These are phyloP conservation scores for Starmerella asiatica DNA, from an alignment of 805 yeast genomes.

Conservation along the genomic window DNA sequence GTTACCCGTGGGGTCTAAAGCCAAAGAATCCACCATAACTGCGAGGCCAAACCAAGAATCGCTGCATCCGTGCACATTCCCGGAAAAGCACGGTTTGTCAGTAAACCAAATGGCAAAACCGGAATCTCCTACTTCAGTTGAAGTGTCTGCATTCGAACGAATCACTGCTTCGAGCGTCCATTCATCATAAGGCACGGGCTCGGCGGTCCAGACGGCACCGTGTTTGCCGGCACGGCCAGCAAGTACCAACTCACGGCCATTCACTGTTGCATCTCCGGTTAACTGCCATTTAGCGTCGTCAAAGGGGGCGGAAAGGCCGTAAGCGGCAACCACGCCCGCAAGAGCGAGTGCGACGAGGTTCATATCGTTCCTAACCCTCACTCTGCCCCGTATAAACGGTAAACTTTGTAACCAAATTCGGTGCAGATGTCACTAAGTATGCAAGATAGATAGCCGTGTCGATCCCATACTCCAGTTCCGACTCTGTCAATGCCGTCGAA, in stretches of 20 bases:
- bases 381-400: background rate
- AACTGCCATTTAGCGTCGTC: too few relatives aligned
- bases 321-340: too few relatives aligned
- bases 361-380: background rate
- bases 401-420: too few relatives aligned
- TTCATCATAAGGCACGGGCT: slow-evolving; percentile 21
- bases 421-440: slow-evolving; percentile 14
- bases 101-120: slow-evolving; percentile 31
- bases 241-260: slow-evolving; percentile 13
- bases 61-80: slow-evolving; percentile 29
- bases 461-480: slow-evolving; percentile 74
- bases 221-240: slow-evolving; percentile 11
- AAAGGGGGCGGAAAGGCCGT: too few relatives aligned
- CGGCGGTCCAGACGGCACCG: slow-evolving; percentile 28
- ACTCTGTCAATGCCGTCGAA: slow-evolving; percentile 87
- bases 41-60: slow-evolving; percentile 33
- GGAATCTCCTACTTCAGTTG: slow-evolving; percentile 21
- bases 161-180: slow-evolving; percentile 29
- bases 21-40: slow-evolving; percentile 28
- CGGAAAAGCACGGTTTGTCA: slow-evolving; percentile 20
- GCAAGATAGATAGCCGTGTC: slow-evolving; percentile 12
- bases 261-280: too few relatives aligned
- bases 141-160: slow-evolving; percentile 18
- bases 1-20: slow-evolving; percentile 17
- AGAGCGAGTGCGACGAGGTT: background rate